Conservation (phyloP, 768 basidiomycete species). For the Mycena albidolilacea region DNA sequence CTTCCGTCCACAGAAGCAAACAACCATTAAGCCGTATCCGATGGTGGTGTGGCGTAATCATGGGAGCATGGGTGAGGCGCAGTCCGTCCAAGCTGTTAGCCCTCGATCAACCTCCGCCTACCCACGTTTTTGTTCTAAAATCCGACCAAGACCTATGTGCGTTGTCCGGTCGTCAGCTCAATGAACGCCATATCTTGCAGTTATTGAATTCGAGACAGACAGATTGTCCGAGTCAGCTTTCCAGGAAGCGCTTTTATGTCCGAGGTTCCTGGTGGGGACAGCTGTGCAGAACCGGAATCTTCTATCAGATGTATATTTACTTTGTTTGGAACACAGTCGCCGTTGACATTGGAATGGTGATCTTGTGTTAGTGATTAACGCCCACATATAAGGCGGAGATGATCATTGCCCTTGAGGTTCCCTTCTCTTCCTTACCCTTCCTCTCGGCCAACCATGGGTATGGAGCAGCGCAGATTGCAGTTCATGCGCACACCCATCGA, state of each 20-base stretch:
- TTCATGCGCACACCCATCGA: conserved; percentile 38
- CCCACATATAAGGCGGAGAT: conserved; percentile 18
- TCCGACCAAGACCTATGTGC: not conserved
- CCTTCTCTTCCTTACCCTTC: not conserved
- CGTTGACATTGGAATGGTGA: not conserved
- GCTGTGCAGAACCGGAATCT: conserved; percentile 3
- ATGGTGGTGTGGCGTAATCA: not conserved
- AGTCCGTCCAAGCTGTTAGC: too few species aligned
- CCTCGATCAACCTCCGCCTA: too few species aligned
- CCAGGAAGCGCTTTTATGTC: not conserved
- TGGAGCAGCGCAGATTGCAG: conserved; percentile 43
- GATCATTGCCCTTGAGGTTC: not conserved
- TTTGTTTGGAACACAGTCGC: not conserved
- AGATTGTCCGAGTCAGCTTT: not conserved
- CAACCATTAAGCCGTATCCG: conserved; percentile 1
- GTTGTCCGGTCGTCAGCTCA: not conserved
- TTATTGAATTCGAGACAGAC: not conserved
- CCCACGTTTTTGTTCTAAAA: not conserved
- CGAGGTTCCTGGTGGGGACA: not conserved
- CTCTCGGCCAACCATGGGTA: conserved; percentile 27
- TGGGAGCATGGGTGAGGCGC: too few species aligned
- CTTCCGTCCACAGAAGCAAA: not conserved
- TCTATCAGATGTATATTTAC: conserved; percentile 11
- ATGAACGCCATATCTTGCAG: not conserved
- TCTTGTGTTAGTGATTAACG: conserved; percentile 13